Conservation (phyloP, 768 basidiomycete species). For the Boletus tomentosulus region DNA sequence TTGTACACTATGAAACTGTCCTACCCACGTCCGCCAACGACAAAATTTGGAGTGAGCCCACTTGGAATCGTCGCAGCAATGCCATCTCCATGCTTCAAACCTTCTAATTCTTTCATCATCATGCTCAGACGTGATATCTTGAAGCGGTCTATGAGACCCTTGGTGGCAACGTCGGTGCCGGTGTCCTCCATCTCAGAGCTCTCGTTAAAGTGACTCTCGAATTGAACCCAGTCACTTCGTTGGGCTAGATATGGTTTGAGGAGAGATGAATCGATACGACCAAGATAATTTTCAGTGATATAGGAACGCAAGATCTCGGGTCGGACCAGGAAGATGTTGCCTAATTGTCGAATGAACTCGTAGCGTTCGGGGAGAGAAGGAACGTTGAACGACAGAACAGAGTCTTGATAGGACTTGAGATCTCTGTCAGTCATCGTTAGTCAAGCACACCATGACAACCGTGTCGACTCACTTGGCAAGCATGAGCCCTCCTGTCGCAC, state of each 20-base stretch:
- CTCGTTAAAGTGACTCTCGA: conserved; percentile 78
- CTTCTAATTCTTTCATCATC: conserved; percentile 87
- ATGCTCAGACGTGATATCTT: conserved; percentile 69
- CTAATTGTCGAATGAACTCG: conserved; percentile 96
- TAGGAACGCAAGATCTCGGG: conserved; percentile 95
- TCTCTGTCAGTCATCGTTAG: conserved; percentile 52
- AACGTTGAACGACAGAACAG: conserved; percentile 75
- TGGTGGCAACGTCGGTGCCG: conserved; percentile 36
- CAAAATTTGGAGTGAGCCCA: conserved; percentile 54
- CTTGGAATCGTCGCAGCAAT: conserved; percentile 55
- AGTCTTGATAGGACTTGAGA: conserved; percentile 94
- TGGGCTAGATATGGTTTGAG: conserved; percentile 89
- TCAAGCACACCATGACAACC: not conserved
- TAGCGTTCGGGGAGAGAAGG: conserved; percentile 88
- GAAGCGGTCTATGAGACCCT: conserved; percentile 52
- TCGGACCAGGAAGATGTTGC: conserved; percentile 94
- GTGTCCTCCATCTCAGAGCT: conserved; percentile 41
- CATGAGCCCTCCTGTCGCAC: conserved; percentile 95
- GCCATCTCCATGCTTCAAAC: conserved; percentile 55
- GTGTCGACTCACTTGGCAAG: conserved; percentile 80
- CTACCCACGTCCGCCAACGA: conserved; percentile 42
- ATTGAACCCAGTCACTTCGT: conserved; percentile 87
- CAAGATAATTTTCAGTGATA: conserved; percentile 91
- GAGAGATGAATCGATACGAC: conserved; percentile 81
- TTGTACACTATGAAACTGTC: conserved; percentile 11